Conservation (phyloP, 2,329 filamentous ascomycete species). For the Pseudophaeomoniella oleicola region DNA sequence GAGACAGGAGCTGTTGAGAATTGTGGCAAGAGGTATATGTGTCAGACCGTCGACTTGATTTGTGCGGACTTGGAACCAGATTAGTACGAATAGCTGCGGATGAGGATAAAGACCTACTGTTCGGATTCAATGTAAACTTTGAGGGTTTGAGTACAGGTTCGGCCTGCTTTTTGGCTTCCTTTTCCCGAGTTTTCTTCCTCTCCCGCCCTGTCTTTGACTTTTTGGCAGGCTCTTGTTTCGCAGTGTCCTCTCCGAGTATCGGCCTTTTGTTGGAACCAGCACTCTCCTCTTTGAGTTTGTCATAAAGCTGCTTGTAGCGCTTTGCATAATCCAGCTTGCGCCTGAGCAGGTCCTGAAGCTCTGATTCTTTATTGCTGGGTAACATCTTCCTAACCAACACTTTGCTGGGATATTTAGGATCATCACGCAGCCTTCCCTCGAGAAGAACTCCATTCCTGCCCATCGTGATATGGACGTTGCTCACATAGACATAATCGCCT, state of each 20-base stretch:
- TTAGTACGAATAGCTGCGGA: no score
- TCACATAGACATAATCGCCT: constrained; percentile 50
- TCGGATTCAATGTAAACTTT: no score
- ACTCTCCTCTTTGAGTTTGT: constrained; percentile 5
- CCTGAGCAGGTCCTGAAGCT: constrained; percentile 42
- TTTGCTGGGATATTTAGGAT: constrained; percentile 35
- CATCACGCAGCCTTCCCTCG: constrained; percentile 58
- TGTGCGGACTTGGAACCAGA: constrained; percentile 29
- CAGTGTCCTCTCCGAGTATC: constrained; percentile 18
- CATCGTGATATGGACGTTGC: constrained; percentile 57
- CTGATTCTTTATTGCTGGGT: constrained; percentile 23
- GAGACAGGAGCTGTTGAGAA: constrained; percentile 32
- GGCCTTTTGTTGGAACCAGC: not conserved
- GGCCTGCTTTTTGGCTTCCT: constrained; percentile 15
- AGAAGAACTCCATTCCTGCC: constrained; percentile 39
- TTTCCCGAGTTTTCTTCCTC: constrained; percentile 13
- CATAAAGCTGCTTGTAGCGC: constrained; percentile 8
- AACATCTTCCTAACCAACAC: constrained; percentile 45
- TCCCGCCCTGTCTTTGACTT: constrained; percentile 18
- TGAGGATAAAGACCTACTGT: no score
- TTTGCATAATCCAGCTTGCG: constrained; percentile 50
- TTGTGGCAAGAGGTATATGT: constrained; percentile 27
- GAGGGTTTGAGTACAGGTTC: constrained; percentile 9
- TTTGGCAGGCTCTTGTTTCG: constrained; percentile 15
- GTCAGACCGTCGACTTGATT: constrained; percentile 24